Evolutionary conservation across 495 filamentous ascomycete species (phyloP).

Genomic region (Durotheca rogersii): DNA sequence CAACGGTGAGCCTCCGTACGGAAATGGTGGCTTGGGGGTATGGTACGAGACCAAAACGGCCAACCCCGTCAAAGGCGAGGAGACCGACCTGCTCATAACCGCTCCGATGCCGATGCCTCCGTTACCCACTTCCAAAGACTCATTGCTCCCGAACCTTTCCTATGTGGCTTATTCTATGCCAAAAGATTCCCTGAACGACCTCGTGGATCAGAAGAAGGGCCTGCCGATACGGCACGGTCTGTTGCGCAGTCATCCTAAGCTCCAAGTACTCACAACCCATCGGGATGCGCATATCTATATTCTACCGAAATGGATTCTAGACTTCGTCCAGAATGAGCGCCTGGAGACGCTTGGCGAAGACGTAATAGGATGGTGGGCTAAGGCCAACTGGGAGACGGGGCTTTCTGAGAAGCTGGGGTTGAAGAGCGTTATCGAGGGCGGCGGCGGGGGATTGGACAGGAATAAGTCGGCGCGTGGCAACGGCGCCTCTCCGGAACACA

Average conservation of each 20-base stretch:
- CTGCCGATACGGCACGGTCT: constrained; percentile 72
- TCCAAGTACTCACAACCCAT: constrained; percentile 74
- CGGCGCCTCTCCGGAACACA: constrained; percentile 10
- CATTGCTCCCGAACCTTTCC: constrained; percentile 63
- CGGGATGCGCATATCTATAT: constrained; percentile 92
- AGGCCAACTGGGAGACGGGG: constrained; percentile 84
- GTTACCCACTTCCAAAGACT: constrained; percentile 58
- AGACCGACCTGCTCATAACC: constrained; percentile 84
- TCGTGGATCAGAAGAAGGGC: constrained; percentile 66
- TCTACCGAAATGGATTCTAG: constrained; percentile 86
- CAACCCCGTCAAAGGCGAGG: constrained; percentile 77
- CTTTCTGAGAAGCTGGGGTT: constrained; percentile 76
- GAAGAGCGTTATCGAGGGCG: constrained; percentile 58
- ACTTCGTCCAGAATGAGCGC: constrained; percentile 77
- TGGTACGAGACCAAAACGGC: constrained; percentile 85
- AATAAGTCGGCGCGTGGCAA: constrained; percentile 14
- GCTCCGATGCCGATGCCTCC: constrained; percentile 59
- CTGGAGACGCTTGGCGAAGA: constrained; percentile 90
- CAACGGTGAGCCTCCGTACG: constrained; percentile 38
- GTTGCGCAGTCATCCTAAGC: constrained; percentile 66
- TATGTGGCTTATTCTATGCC: constrained; percentile 72
- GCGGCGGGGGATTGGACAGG: constrained; percentile 12
- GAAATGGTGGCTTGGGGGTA: constrained; percentile 74
- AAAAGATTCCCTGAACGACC: constrained; percentile 81
- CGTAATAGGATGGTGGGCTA: constrained; percentile 92